A percentile compares a stretch with the other conserved stretches of the same genome.
These are phyloP conservation scores for Cordyceps sp. DNA, from an alignment of 2,329 filamentous ascomycete species.

Conservation along the genomic window DNA sequence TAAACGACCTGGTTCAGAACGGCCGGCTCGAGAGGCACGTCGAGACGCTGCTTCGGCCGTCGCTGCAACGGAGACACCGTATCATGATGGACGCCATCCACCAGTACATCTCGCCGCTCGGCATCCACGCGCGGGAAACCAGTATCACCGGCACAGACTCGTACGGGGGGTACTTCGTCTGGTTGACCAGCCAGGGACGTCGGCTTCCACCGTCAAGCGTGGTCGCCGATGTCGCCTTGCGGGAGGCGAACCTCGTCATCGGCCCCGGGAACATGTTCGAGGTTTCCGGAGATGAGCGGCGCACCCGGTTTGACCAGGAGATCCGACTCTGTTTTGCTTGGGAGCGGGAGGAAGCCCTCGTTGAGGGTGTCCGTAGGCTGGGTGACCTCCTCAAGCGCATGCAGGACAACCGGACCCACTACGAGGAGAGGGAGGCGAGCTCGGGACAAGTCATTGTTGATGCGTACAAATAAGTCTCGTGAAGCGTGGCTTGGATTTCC, in stretches of 20 bases:
- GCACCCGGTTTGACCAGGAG: constrained; percentile 37
- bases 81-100: constrained; percentile 42
- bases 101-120: constrained; percentile 43
- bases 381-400: constrained; percentile 25
- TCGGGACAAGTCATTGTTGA: constrained; percentile 7
- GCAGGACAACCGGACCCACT: constrained; percentile 11
- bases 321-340: constrained; percentile 58
- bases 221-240: constrained; percentile 38
- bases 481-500: too few species aligned
- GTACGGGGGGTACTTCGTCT: constrained; percentile 76
- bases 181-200: constrained; percentile 47
- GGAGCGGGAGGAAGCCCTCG: constrained; percentile 48
- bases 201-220: constrained; percentile 28
- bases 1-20: constrained; percentile 28
- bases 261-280: constrained; percentile 56
- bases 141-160: constrained; percentile 25
- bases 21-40: constrained; percentile 29
- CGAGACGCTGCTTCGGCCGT: constrained; percentile 22
- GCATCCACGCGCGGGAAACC: constrained; percentile 27
- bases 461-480: constrained; percentile 12
- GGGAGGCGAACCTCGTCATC: constrained; percentile 49
- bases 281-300: constrained; percentile 37
- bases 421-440: constrained; percentile 6
- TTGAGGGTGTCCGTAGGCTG: constrained; percentile 50
- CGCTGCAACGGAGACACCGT: constrained; percentile 25